phyloP scores from a whole-genome alignment of 1,284 basidiomycete genomes.

The Rhodotorula sp. region DNA sequence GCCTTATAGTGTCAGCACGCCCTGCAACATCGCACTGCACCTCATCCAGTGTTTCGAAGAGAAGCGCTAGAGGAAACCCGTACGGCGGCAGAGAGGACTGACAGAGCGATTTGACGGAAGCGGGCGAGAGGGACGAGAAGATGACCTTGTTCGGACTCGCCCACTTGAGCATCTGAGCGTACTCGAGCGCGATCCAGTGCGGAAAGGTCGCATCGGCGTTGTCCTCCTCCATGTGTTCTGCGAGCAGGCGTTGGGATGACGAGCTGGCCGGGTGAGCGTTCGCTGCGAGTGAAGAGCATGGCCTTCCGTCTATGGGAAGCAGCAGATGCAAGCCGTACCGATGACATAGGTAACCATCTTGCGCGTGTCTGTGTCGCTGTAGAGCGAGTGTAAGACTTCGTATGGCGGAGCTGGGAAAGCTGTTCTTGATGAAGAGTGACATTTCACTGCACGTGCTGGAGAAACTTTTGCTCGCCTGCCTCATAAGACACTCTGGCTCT shows the following conservation, averaged over 20 bases:
- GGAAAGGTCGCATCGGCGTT: slow-evolving; percentile 68
- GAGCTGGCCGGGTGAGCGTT: too few relatives aligned
- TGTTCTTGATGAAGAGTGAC: too few relatives aligned
- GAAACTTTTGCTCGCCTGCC: too few relatives aligned
- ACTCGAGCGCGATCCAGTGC: slow-evolving; percentile 67
- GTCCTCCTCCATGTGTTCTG: slow-evolving; percentile 96
- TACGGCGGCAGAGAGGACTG: not conserved
- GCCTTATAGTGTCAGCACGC: too few relatives aligned
- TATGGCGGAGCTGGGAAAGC: too few relatives aligned
- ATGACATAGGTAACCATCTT: slow-evolving; percentile 38
- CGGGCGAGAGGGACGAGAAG: slow-evolving; percentile 78
- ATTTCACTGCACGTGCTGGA: too few relatives aligned
- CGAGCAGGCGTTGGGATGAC: not conserved
- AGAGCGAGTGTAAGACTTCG: not conserved
- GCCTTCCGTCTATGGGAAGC: not conserved
- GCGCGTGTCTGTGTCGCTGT: not conserved
- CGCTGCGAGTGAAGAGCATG: too few relatives aligned
- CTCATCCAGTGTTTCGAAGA: too few relatives aligned
- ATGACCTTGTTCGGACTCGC: slow-evolving; percentile 64
- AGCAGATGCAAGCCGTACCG: slow-evolving; percentile 12
- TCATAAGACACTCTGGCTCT: too few relatives aligned
- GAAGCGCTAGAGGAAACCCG: slow-evolving; percentile 57
- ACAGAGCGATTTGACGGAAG: slow-evolving; percentile 63
- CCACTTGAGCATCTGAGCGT: slow-evolving; percentile 53
- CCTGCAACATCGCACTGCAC: too few relatives aligned